These are phyloP conservation scores for Trebouxiophyceae sp. DNA, from an alignment of 163 green algal genomes.

Conservation along the genomic window DNA sequence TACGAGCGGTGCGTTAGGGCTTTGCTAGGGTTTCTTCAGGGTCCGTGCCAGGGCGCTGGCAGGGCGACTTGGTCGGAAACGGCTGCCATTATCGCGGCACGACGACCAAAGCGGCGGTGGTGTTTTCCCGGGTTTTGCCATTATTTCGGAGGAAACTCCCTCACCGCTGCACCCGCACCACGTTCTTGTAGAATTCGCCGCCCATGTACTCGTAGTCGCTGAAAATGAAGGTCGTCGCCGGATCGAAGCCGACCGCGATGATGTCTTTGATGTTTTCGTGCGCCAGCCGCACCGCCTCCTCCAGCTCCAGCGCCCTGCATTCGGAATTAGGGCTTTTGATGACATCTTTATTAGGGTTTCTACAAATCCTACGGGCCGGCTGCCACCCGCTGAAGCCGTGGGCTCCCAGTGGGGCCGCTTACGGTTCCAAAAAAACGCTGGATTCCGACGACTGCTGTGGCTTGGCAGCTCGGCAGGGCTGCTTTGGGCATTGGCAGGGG, in stretches of 20 bases:
- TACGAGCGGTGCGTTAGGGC: too few species aligned
- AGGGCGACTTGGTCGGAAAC: too few species aligned
- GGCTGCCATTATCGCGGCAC: neutral
- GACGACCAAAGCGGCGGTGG: neutral
- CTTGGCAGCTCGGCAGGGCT: neutral
- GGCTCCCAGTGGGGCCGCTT: too few species aligned
- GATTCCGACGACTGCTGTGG: neutral
- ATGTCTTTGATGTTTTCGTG: constrained; percentile 98
- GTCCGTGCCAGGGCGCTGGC: too few species aligned
- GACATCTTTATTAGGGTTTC: too few species aligned
- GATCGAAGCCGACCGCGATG: constrained; percentile 97
- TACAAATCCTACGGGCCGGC: too few species aligned
- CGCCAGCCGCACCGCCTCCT: constrained; percentile 74
- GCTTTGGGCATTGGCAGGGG: too few species aligned
- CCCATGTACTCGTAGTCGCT: constrained; percentile 94
- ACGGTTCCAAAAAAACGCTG: neutral
- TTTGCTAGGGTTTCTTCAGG: too few species aligned
- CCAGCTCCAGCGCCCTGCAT: constrained; percentile 55
- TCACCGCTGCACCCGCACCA: constrained; percentile 80
- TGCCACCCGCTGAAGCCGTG: too few species aligned
- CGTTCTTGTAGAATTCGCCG: constrained; percentile 91
- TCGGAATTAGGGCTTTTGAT: too few species aligned
- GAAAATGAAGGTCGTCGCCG: constrained; percentile 96
- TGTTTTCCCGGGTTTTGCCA: neutral
- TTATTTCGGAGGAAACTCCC: too few species aligned